Evolutionary conservation across 768 basidiomycete genomes (phyloP), one percentile per base, ranked within the genome.

Genomic region (Amanita fuliginea): DNA sequence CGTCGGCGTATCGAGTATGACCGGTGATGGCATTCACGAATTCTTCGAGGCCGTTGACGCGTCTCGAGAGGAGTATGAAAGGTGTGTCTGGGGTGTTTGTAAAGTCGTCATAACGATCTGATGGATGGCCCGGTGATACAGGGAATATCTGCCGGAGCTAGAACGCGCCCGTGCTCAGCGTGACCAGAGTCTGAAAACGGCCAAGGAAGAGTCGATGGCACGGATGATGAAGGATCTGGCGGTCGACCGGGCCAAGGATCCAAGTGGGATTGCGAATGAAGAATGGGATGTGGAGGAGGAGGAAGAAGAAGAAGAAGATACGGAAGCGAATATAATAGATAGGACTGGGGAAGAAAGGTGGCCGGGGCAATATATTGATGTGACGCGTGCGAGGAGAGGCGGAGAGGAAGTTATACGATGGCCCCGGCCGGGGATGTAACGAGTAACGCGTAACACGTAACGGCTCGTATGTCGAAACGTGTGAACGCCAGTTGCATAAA

Each of bases 1-100:
- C 3, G 95, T 98, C 10, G 94, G 96, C 13, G 95, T 98, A 10
- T 94, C 91, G 14, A 93, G 94, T 51, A 73, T 90, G 74, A 98
- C 96, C 1, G 96, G 96, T n/a, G 85, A 81, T 26, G 96, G 96
- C 3, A 78, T 99, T 59, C 73, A 82, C 54, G 88, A 88, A 47
- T 96, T 99, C 63, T 87, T 99, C 59, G 78, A 84, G 26, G 92
- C 90, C 2, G 92, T 99, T 8, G 85, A 94, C 55, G 83, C 79
- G 26, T 91, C 88, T 1, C 72, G 91, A 56, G 72, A 80, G 49
- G 93, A 94, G 65, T 99, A 96, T 65, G 83, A 88, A 64, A 83
- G 71, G 94, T 96, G 59, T 57, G 80, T 64, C 8, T 44, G 0
- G 8, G 13, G 14, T 8, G 6, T 22, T 22, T 26, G 18, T 39